Evolutionary conservation across 1,139 yeast species (phyloP).

Genomic region (Kodamaea fungicola): DNA sequence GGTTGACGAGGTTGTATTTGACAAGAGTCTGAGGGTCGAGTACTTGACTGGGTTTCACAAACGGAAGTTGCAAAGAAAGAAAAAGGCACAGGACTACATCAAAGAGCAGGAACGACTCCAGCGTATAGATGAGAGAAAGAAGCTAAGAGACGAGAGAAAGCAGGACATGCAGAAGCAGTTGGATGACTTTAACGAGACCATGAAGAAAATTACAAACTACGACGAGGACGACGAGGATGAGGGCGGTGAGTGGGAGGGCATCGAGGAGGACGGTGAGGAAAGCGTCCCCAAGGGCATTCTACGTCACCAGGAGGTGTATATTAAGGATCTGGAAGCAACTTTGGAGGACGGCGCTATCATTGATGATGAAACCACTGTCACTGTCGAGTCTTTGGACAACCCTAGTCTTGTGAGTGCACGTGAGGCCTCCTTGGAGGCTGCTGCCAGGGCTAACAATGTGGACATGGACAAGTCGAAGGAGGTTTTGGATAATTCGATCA

Average conservation of each 20-base stretch:
- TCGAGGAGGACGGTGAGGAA: constrained; percentile 8
- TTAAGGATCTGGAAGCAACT: constrained; percentile 29
- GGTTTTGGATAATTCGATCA: constrained; percentile 60
- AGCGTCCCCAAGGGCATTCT: constrained; percentile 35
- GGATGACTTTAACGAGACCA: constrained; percentile 53
- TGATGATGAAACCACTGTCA: constrained; percentile 58
- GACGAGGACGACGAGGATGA: constrained; percentile 32
- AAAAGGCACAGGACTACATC: constrained; percentile 71
- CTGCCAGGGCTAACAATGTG: constrained; percentile 63
- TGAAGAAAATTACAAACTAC: constrained; percentile 40
- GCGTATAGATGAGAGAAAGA: constrained; percentile 72
- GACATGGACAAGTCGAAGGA: constrained; percentile 57
- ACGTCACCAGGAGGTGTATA: constrained; percentile 42
- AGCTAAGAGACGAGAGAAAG: constrained; percentile 66
- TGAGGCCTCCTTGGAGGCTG: constrained; percentile 41
- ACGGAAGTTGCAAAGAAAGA: constrained; percentile 82
- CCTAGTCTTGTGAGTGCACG: constrained; percentile 36
- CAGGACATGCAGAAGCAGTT: constrained; percentile 61
- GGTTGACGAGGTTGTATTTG: constrained; percentile 79
- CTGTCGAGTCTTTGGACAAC: constrained; percentile 53
- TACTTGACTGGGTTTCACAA: constrained; percentile 95
- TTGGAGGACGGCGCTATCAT: constrained; percentile 43
- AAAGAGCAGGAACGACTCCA: constrained; percentile 75
- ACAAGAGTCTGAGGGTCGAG: constrained; percentile 68
- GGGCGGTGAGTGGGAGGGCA: constrained; percentile 14